phyloP scores from a whole-genome alignment of 1,284 basidiomycete genomes.

The Moesziomyces aphidis region DNA sequence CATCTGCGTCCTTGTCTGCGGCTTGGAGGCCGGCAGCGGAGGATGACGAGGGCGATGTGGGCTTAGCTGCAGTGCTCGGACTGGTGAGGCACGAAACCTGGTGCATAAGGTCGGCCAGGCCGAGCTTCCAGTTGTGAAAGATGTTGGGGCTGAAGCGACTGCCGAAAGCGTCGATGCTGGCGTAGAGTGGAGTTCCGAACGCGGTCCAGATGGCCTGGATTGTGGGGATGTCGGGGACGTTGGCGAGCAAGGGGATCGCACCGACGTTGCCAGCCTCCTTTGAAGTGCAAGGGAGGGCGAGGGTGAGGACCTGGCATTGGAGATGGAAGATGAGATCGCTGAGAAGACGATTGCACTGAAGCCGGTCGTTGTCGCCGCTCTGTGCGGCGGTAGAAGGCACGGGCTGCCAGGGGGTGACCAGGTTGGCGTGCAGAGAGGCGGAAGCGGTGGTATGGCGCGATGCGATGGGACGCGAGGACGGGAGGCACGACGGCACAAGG shows the following conservation, averaged over 20 bases:
- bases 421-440: conserved; percentile 5
- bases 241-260: conserved; percentile 2
- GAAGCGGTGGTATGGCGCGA: not conserved
- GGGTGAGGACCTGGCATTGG: conserved; percentile 22
- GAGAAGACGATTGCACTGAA: conserved; percentile 27
- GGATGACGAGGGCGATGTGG: not conserved
- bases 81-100: conserved; percentile 26
- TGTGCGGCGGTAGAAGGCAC: not conserved
- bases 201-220: conserved; percentile 33
- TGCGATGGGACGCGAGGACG: not conserved
- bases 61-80: conserved; percentile 4
- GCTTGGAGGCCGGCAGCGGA: not conserved
- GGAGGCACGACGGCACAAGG: conserved; percentile 11
- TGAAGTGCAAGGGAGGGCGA: conserved; percentile 6
- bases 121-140: conserved; percentile 38
- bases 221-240: conserved; percentile 16
- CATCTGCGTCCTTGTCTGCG: not conserved
- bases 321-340: conserved; percentile 36
- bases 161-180: conserved; percentile 24
- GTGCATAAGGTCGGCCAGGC: conserved; percentile 36
- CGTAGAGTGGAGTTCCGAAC: conserved; percentile 22
- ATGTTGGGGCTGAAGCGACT: conserved; percentile 35
- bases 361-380: conserved; percentile 16
- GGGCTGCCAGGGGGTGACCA: conserved; percentile 7
- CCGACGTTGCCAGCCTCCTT: no score